phyloP scores from a whole-genome alignment of 176 grass and related monocot genomes.

The Stipa capillata region DNA sequence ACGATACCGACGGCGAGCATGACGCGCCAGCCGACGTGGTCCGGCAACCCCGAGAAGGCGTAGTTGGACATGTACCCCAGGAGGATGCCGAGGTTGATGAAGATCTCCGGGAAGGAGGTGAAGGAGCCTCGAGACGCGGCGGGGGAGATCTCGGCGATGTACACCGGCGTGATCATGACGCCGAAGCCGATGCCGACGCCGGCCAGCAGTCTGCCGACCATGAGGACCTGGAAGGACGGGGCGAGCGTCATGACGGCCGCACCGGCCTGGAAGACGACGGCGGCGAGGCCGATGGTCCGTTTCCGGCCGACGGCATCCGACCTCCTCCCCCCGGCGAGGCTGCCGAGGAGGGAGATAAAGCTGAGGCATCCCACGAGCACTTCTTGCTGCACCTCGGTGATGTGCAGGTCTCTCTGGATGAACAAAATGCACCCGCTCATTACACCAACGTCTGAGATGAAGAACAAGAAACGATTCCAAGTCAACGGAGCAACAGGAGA shows the following conservation, averaged over 20 bases:
- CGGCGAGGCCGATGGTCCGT: constrained; percentile 69
- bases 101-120: constrained; percentile 68
- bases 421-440: constrained; percentile 81
- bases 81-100: constrained; percentile 73
- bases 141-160: constrained; percentile 75
- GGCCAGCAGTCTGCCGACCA: constrained; percentile 55
- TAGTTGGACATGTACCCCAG: constrained; percentile 70
- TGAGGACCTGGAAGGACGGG: constrained; percentile 54
- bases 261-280: constrained; percentile 52
- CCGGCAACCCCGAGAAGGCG: constrained; percentile 39
- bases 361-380: constrained; percentile 67
- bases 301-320: constrained; percentile 59
- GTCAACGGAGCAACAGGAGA: background rate
- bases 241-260: constrained; percentile 53
- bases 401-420: constrained; percentile 70
- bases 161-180: constrained; percentile 68
- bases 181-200: constrained; percentile 68
- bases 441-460: constrained; percentile 64
- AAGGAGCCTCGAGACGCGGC: constrained; percentile 37
- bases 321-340: constrained; percentile 42
- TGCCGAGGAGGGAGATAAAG: constrained; percentile 63
- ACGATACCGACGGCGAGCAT: constrained; percentile 65
- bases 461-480: background rate
- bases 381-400: constrained; percentile 64
- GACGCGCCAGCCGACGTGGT: constrained; percentile 53